Percentiles rank a stretch among this genome's conserved stretches.
These are phyloP conservation scores for Pseudocercospora vitis DNA, from an alignment of 2,329 filamentous ascomycete species.

Conservation along the genomic window DNA sequence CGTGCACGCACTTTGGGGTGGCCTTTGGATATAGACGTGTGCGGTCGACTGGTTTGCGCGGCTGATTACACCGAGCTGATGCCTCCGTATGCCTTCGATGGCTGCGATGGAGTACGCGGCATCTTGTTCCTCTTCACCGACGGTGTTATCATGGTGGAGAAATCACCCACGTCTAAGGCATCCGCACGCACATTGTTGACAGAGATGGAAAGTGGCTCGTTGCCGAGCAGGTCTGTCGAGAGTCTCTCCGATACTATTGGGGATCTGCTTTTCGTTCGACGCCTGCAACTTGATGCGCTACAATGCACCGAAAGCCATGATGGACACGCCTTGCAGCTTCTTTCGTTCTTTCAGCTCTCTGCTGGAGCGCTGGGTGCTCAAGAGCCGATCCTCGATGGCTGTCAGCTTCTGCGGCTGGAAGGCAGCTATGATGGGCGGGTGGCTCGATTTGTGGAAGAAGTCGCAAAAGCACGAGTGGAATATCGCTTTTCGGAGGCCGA, in stretches of 20 bases:
- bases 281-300: conserved; percentile 31
- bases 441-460: conserved; percentile 75
- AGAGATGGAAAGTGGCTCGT: conserved; percentile 75
- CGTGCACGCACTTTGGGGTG: conserved; percentile 32
- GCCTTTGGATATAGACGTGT: conserved; percentile 55
- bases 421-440: conserved; percentile 78
- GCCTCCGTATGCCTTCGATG: conserved; percentile 62
- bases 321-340: conserved; percentile 31
- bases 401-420: conserved; percentile 62
- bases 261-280: conserved; percentile 66
- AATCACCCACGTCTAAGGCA: conserved; percentile 45
- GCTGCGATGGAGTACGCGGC: conserved; percentile 45
- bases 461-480: conserved; percentile 83
- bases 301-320: conserved; percentile 33
- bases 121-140: conserved; percentile 85
- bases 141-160: conserved; percentile 73
- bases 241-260: conserved; percentile 53
- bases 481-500: conserved; percentile 80
- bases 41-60: conserved; percentile 75
- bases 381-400: conserved; percentile 29
- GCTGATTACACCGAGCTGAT: conserved; percentile 76
- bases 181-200: conserved; percentile 76
- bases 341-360: conserved; percentile 31
- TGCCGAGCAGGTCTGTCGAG: conserved; percentile 50
- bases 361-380: conserved; percentile 24